These are phyloP conservation scores for Penicillium vulpinum DNA, from an alignment of 2,329 filamentous ascomycete species.

Conservation along the genomic window DNA sequence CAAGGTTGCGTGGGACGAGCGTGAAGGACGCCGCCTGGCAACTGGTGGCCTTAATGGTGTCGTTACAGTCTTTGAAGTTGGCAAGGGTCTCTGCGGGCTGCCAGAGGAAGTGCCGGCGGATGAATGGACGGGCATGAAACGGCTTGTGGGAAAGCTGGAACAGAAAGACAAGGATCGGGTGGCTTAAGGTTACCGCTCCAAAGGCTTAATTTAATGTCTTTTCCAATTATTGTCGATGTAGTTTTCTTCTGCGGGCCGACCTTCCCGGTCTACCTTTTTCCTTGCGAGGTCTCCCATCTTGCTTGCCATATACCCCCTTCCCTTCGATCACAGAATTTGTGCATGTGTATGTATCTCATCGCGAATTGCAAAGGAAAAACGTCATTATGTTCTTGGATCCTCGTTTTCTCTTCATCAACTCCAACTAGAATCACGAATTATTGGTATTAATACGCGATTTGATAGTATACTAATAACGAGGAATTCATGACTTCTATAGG, in stretches of 20 bases:
- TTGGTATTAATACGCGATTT: too few relatives aligned
- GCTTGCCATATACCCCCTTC: constrained; percentile 29
- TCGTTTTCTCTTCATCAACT: not conserved
- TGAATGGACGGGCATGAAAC: constrained; percentile 93
- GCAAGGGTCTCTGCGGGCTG: constrained; percentile 75
- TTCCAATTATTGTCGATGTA: constrained; percentile 7
- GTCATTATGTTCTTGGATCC: not conserved
- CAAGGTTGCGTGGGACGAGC: constrained; percentile 89
- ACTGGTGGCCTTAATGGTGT: constrained; percentile 90
- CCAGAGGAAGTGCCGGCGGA: constrained; percentile 79
- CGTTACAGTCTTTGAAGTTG: constrained; percentile 88
- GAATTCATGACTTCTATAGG: too few relatives aligned
- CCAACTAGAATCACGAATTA: not conserved
- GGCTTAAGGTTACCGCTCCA: constrained; percentile 20
- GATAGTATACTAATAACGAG: too few relatives aligned
- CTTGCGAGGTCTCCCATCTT: constrained; percentile 11
- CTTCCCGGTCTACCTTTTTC: constrained; percentile 12
- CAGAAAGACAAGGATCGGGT: constrained; percentile 40
- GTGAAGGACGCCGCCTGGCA: constrained; percentile 81
- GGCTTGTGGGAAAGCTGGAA: constrained; percentile 75
- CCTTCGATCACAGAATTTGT: constrained; percentile 20
- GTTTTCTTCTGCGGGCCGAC: constrained; percentile 12
- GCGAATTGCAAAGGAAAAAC: constrained; percentile 1
- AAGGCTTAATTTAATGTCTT: constrained; percentile 2
- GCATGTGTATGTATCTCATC: constrained; percentile 12